Conservation (phyloP, 2,329 filamentous ascomycete genomes). For the Venturia carpophila region DNA sequence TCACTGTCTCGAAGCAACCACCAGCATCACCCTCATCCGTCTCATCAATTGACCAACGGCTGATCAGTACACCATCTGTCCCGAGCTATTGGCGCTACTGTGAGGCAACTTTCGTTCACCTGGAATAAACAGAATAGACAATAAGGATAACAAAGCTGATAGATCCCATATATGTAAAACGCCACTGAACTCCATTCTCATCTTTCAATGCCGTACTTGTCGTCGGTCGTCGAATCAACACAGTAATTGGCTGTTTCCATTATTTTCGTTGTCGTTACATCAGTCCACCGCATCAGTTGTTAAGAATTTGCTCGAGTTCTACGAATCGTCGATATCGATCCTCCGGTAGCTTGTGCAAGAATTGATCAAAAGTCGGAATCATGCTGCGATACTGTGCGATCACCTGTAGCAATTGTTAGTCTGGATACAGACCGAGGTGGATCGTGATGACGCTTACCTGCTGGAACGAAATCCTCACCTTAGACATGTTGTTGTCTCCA, state of each 20-base stretch:
- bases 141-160: not conserved
- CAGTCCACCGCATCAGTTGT: not conserved
- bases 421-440: not conserved
- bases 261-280: not conserved
- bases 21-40: not conserved
- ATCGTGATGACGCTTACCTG: conserved; percentile 49
- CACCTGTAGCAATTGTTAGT: conserved; percentile 31
- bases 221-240: not conserved
- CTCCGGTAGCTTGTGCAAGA: conserved; percentile 29
- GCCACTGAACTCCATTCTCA: conserved; percentile 3
- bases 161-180: conserved; percentile 7
- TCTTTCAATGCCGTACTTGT: not conserved
- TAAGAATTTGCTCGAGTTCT: not conserved
- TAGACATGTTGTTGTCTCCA: conserved; percentile 42
- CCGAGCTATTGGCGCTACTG: not conserved
- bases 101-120: not conserved
- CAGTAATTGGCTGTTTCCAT: not conserved
- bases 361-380: conserved; percentile 47
- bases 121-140: not conserved
- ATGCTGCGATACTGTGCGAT: conserved; percentile 47
- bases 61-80: not conserved
- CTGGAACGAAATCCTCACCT: conserved; percentile 59
- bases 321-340: not conserved
- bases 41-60: not conserved
- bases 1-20: not conserved